These are phyloP conservation scores for Astragalus membranaceus DNA, from an alignment of 306 rosid species.

Conservation along the genomic window DNA sequence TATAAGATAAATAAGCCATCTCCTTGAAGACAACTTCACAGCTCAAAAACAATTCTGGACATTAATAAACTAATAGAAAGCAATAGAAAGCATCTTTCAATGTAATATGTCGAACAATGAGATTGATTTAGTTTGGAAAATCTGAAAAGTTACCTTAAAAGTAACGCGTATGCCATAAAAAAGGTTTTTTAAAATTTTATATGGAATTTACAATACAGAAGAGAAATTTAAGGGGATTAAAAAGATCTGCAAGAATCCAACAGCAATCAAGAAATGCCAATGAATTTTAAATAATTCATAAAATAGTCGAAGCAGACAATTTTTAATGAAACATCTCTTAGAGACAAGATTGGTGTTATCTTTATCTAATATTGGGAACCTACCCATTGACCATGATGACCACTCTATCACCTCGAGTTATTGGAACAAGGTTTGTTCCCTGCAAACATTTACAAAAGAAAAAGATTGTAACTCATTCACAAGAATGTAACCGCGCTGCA, in stretches of 20 bases:
- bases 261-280: neutral
- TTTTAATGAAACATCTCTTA: neutral
- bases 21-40: conserved; percentile 22
- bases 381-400: conserved; percentile 87
- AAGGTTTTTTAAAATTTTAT: neutral
- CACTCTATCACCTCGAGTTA: conserved; percentile 75
- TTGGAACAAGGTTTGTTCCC: conserved; percentile 87
- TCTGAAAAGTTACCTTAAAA: neutral
- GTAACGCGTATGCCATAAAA: neutral
- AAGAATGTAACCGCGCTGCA: neutral
- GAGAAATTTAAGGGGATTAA: conserved; percentile 1
- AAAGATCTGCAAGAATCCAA: neutral
- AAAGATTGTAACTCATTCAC: neutral
- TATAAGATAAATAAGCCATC: conserved; percentile 3
- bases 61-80: too few species aligned
- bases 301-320: neutral
- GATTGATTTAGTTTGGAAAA: neutral
- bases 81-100: too few species aligned
- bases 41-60: too few species aligned
- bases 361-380: conserved; percentile 22
- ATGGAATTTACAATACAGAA: neutral
- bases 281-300: neutral
- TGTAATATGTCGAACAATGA: neutral
- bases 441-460: conserved; percentile 27
- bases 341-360: neutral